Base-by-base conservation (phyloP, 768 basidiomycete genomes). In the Tricholoma flavovirens region DNA sequence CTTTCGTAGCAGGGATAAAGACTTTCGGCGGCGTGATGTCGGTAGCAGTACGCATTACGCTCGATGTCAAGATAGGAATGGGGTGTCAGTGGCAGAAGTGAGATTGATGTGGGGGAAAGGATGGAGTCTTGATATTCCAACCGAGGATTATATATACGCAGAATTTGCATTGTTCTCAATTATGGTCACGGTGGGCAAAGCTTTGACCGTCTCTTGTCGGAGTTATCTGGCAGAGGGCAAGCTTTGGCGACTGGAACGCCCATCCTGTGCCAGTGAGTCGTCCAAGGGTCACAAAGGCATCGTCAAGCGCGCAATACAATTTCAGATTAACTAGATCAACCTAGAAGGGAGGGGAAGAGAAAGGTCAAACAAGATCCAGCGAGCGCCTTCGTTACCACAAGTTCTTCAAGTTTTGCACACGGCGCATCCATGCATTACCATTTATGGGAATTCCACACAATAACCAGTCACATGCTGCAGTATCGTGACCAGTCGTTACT, bases 151-250 rank as follows among this genome's bases (percentile, higher is more conserved):
- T 36, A 43, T 43, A 43, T 43, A 43, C 32, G 8, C 24, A 30
- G 6, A 29, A 53, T 30, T 10, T n/a, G 32, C 52, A 53, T 53
- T 53, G 52, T 53, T 53, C 52, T 53, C 40, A 43, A 30, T 11
- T 53, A 19, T 43, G 40, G 24, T 26, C 24, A 26, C 24, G 24
- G 43, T 49, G 46, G 54, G 22, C 43, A 15, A 26, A 24, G 54
- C 54, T 48, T 55, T 55, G 54, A 33, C 54, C 54, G 24, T 29
- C 45, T 42, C 45, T 17, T 15, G 46, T 51, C 50, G 50, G 36
- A 40, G 50, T 36, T 51, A 51, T 22, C 32, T 40, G 21, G 4
- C 5, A 29, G 26, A 15, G 50, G 19, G 3, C 50, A 24, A 19
- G 36, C 50, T 51, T 35, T 51, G 33, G n/a, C 21, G 33, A 35